Percentiles rank a stretch among this genome's conserved stretches.
Conservation (phyloP, 805 yeast species). For the Myxozyma nipponensis region DNA sequence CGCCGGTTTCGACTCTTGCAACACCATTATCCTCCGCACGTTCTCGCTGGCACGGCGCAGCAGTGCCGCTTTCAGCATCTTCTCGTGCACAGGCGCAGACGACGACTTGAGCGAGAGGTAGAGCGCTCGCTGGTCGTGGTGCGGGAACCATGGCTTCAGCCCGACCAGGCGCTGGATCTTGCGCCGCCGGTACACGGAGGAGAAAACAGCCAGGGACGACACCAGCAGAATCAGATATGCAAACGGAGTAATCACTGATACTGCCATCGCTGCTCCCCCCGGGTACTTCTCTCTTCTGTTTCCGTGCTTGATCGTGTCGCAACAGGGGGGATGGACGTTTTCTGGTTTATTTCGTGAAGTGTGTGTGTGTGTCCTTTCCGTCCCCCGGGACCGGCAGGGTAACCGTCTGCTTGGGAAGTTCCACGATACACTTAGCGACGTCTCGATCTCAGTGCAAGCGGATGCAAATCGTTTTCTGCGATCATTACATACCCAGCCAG, state of each 20-base stretch:
- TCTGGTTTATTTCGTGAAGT: too few species aligned
- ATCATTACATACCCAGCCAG: background rate
- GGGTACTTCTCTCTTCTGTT: too few species aligned
- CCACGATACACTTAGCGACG: too few species aligned
- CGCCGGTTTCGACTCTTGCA: constrained; percentile 72
- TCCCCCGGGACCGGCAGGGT: too few species aligned
- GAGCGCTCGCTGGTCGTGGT: constrained; percentile 59
- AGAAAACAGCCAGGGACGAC: constrained; percentile 22
- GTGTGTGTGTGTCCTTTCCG: too few species aligned
- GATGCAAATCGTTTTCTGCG: too few species aligned
- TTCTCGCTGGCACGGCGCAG: constrained; percentile 80
- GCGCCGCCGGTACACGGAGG: constrained; percentile 26
- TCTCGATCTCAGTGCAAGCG: too few species aligned
- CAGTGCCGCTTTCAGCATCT: constrained; percentile 65
- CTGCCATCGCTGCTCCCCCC: constrained; percentile 19
- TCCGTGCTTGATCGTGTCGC: background rate
- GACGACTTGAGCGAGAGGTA: constrained; percentile 53
- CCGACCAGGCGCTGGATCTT: constrained; percentile 48
- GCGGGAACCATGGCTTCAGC: constrained; percentile 67
- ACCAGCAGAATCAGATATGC: constrained; percentile 27
- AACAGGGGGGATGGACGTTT: too few species aligned
- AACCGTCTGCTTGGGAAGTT: too few species aligned
- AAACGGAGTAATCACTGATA: constrained; percentile 25
- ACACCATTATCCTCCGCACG: constrained; percentile 72
- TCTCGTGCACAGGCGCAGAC: constrained; percentile 60